phyloP scores from a whole-genome alignment of 2,329 filamentous ascomycete species.

The Fusarium sp. region DNA sequence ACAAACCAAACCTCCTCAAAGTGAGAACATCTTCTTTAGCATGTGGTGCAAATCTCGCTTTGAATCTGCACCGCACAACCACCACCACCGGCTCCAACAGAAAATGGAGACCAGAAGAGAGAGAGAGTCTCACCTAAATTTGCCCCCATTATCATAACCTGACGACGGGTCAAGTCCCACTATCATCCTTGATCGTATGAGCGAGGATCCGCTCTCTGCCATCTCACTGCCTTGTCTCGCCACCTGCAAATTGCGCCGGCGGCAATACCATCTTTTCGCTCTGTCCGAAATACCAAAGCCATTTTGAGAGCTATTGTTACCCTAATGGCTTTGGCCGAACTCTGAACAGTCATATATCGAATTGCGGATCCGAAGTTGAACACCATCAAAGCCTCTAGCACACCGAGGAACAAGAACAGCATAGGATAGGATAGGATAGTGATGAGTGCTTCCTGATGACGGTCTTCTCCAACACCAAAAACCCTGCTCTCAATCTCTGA shows the following conservation, averaged over 20 bases:
- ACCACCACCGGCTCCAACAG: too few species aligned
- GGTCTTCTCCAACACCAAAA: conserved; percentile 19
- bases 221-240: conserved; percentile 14
- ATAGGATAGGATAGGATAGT: neutral
- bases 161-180: conserved; percentile 17
- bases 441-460: conserved; percentile 12
- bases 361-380: conserved; percentile 23
- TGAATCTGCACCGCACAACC: neutral
- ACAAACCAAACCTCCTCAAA: too few species aligned
- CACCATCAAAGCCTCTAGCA: neutral
- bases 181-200: conserved; percentile 37
- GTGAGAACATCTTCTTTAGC: too few species aligned
- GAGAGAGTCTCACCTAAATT: conserved; percentile 6
- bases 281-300: conserved; percentile 4
- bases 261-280: conserved; percentile 18
- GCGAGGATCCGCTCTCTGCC: conserved; percentile 15
- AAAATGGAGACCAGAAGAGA: neutral
- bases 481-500: conserved; percentile 8
- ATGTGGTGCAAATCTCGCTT: conserved; percentile 1
- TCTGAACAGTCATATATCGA: neutral
- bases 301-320: conserved; percentile 1
- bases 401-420: neutral
- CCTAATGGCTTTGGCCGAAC: neutral
- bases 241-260: conserved; percentile 26
- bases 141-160: conserved; percentile 33